Conservation (phyloP, 306 rosid genomes). For the Fragaria ananassa region DNA sequence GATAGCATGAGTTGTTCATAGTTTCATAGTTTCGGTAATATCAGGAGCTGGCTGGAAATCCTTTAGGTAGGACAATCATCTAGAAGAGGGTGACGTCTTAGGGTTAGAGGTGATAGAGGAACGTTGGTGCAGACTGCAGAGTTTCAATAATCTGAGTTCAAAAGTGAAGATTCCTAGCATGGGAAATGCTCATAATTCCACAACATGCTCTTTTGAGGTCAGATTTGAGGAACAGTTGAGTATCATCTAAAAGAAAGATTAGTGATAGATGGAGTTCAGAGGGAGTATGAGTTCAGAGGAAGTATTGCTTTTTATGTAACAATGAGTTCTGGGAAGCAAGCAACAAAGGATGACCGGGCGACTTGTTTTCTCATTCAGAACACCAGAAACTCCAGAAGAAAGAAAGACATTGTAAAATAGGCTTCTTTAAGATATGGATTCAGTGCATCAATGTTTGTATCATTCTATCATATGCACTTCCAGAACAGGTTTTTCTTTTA, state of each 20-base stretch:
- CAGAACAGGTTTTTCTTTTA: not conserved
- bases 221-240: not conserved
- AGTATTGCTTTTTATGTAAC: not conserved
- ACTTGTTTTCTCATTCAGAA: too few relatives aligned
- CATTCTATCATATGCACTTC: not conserved
- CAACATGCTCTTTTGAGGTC: not conserved
- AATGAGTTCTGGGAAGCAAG: not conserved
- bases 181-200: not conserved
- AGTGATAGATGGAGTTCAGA: not conserved
- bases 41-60: conserved; percentile 5
- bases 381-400: not conserved
- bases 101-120: not conserved
- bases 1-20: not conserved
- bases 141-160: not conserved
- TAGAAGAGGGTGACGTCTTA: not conserved
- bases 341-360: too few relatives aligned
- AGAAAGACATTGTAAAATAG: not conserved
- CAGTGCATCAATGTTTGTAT: not conserved
- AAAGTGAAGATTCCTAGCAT: not conserved
- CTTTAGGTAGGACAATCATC: not conserved
- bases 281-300: too few relatives aligned
- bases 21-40: not conserved
- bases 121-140: not conserved
- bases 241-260: not conserved
- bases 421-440: not conserved